Evolutionary conservation across 2,329 filamentous ascomycete species (phyloP), one percentile per base, ranked within the genome.

Genomic region (Aspergillus sp.): DNA sequence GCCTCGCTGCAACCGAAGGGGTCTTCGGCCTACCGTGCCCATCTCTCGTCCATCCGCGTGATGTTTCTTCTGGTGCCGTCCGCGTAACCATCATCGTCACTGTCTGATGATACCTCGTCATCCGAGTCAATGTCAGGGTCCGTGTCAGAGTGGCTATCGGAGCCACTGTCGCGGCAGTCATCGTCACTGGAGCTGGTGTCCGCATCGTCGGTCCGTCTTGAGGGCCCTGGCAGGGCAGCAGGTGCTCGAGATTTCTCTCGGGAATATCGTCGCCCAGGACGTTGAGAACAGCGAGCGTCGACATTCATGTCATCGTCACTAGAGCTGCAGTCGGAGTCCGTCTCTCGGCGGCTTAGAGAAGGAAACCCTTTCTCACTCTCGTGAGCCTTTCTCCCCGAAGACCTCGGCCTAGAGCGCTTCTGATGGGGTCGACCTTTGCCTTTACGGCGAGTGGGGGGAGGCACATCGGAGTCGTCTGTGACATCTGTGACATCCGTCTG

Each of bases 381-480:
- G 16, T 20, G 16, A 43, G 41, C 41, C 47, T 49, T 49, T 29
- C 47, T 49, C 21, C 14, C 38, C 14, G 45, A 36, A 47, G 38
- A 43, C 21, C 14, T 16, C 17, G 21, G 36, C 5, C 20, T 49
- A 49, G 47, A 49, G 47, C 36, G 13, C 20, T 43, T 49, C 47
- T 20, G 21, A 49, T 36, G 17, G 14, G 36, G 11, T 49, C 9
- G 21, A 43, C 36, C 36, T 25, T 43, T 49, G 14, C 13, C 47
- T 49, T 29, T 29, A 43, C 36, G 17, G 41, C 31, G 29, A 47
- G 29, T 47, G 10, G 31, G 36, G 23, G 19, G 36, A 43, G 47
- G n/a, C n/a, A 49, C n/a, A 40, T 49, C 23, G 21, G 38, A 49
- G 32, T 34, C 32, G 47, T 49, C 41, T 49, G 25, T 49, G 10